These are phyloP conservation scores for Alliaria petiolata DNA, from an alignment of 345 rosid species.

Conservation along the genomic window DNA sequence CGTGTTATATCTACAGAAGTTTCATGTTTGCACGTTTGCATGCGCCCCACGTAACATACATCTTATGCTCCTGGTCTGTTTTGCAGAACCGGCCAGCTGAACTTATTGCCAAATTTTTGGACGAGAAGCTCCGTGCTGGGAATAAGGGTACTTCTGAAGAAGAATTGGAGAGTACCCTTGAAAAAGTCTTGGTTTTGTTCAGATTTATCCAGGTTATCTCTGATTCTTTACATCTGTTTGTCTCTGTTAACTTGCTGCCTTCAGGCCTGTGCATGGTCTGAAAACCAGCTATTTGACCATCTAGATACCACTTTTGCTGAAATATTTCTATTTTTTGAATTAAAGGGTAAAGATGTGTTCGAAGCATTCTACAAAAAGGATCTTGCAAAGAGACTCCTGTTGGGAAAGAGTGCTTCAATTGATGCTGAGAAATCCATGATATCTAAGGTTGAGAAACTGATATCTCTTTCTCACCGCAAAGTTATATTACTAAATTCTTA, in stretches of 20 bases:
- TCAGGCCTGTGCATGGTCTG: background rate
- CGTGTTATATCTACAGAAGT: background rate
- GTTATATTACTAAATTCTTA: background rate
- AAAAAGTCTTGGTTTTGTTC: constrained; percentile 92
- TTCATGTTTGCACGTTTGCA: background rate
- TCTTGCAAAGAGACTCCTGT: constrained; percentile 89
- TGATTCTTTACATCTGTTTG: background rate
- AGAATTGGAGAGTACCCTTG: constrained; percentile 97
- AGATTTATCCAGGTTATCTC: constrained; percentile 89
- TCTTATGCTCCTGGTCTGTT: constrained; percentile 21
- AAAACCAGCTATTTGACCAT: background rate
- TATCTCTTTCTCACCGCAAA: background rate
- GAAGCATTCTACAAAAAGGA: constrained; percentile 99
- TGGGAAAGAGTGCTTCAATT: constrained; percentile 98
- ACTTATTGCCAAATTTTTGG: constrained; percentile 95
- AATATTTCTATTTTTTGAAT: background rate
- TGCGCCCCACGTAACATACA: no score
- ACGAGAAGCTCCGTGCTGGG: constrained; percentile 99
- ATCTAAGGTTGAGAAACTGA: constrained; percentile 59
- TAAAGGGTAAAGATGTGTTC: constrained; percentile 96
- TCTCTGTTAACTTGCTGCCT: background rate
- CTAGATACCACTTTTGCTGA: constrained; percentile 20
- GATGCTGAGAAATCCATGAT: constrained; percentile 99
- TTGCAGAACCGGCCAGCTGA: constrained; percentile 96
- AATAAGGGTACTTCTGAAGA: constrained; percentile 99